Percentiles rank a stretch among this genome's conserved stretches.
These are phyloP conservation scores for Arabis hirsuta DNA, from an alignment of 345 rosid species.

Conservation along the genomic window DNA sequence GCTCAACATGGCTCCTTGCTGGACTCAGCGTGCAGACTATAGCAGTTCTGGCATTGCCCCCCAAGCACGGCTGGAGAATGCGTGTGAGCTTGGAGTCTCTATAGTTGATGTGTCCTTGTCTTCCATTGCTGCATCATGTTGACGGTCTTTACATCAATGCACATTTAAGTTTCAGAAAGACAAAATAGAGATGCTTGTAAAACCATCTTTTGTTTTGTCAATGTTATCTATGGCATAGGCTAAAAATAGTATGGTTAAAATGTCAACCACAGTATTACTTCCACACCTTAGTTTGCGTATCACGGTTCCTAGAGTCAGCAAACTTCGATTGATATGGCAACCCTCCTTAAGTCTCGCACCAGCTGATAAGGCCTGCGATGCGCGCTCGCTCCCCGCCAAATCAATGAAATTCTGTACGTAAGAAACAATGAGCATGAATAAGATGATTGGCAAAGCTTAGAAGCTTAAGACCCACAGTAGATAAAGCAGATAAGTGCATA, in stretches of 20 bases:
- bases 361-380: constrained; percentile 88
- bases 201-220: constrained; percentile 7
- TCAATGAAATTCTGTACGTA: constrained; percentile 83
- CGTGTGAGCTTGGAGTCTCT: constrained; percentile 97
- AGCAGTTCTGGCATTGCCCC: constrained; percentile 98
- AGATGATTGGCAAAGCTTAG: constrained; percentile 11
- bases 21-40: constrained; percentile 97
- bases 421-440: constrained; percentile 28
- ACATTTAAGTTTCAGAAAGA: constrained; percentile 31
- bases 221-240: constrained; percentile 5
- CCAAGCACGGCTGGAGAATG: constrained; percentile 90
- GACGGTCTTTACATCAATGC: constrained; percentile 22
- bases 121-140: constrained; percentile 72
- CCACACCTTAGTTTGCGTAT: constrained; percentile 92
- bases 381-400: constrained; percentile 98
- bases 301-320: constrained; percentile 91
- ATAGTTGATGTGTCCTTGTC: constrained; percentile 91
- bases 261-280: constrained; percentile 14
- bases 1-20: constrained; percentile 96
- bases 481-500: constrained; percentile 43
- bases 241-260: background rate
- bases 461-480: constrained; percentile 17
- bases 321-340: constrained; percentile 95
- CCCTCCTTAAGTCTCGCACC: constrained; percentile 97
- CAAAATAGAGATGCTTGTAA: constrained; percentile 22